Evolutionary conservation across 306 rosid genomes (phyloP), one percentile per base, ranked within the genome.

Genomic region (Vigna unguiculata): DNA sequence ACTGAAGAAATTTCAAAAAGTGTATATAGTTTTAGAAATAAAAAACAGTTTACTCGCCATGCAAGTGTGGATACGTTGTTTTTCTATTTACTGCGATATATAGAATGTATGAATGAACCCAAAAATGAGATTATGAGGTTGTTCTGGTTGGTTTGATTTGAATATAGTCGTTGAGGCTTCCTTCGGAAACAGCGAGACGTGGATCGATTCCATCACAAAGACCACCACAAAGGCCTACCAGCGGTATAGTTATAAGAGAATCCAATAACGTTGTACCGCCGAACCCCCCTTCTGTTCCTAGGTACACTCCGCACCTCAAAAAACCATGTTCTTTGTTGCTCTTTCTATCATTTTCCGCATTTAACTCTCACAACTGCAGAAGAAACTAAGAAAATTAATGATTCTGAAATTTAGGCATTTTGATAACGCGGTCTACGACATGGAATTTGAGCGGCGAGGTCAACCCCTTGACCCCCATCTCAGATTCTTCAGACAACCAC

Each of bases 391-490:
- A 63, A 28, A 3, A 16, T 57, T 71, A 1, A 9, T 53, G 64
- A 3, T 77, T 55, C 11, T 64, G 17, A 24, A n/a, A 57, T 72
- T 65, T 47, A 72, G 82, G 70, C 13, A 22, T 2, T 1, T 3
- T 11, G 7, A 0, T 2, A 54, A 54, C 15, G 0, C 19, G 2
- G 12, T 60, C 1, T 72, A 77, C 49, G 46, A 25, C 10, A 2
- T 2, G 4, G 1, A 10, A 0, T 72, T 0, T 65, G 60, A 16
- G 66, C 20, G 1, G 14, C 3, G 0, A 0, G 76, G 48, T 38
- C 2, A 15, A 47, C 76, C 65, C 6, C 21, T 48, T 24, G 85
- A 82, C 53, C 80, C 82, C 13, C 30, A 19, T 45, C 7, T 66
- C 2, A 60, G 85, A 53, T 20, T 13, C 1, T 46, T 55, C 57